Evolutionary conservation across 148 eudicot species (phyloP).

Genomic region (Nyssa sinensis): DNA sequence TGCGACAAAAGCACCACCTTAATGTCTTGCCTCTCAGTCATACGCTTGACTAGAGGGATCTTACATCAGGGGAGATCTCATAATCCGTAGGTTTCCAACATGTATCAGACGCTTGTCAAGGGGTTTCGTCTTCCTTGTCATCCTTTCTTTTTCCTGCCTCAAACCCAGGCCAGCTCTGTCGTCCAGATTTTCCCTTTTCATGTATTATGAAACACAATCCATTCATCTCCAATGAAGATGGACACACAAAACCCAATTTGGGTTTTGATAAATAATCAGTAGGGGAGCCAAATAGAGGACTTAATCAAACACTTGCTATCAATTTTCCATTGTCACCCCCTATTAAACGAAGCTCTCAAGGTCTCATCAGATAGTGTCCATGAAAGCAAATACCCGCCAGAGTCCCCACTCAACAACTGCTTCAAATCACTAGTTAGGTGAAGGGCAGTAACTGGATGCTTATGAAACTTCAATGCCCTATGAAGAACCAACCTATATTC

Average conservation of each 20-base stretch:
- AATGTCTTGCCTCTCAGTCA: neutral
- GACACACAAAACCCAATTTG: slow-evolving; percentile 11
- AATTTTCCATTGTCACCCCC: slow-evolving; percentile 36
- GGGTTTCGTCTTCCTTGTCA: slow-evolving; percentile 5
- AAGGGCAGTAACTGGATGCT: slow-evolving; percentile 84
- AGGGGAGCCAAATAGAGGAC: slow-evolving; percentile 17
- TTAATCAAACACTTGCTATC: neutral
- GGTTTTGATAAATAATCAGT: slow-evolving; percentile 10
- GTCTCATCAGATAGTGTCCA: slow-evolving; percentile 88
- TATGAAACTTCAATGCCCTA: slow-evolving; percentile 81
- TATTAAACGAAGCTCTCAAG: slow-evolving; percentile 54
- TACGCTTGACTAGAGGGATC: neutral
- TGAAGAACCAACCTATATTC: slow-evolving; percentile 76
- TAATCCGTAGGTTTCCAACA: neutral
- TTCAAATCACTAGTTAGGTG: slow-evolving; percentile 72
- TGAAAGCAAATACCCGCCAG: slow-evolving; percentile 77
- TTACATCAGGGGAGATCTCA: neutral
- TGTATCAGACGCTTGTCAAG: neutral
- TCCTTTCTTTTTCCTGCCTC: slow-evolving; percentile 10
- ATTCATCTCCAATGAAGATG: slow-evolving; percentile 15
- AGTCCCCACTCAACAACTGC: slow-evolving; percentile 87
- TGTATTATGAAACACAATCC: neutral
- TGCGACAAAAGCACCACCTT: neutral
- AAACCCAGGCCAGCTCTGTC: slow-evolving; percentile 44
- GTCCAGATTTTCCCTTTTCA: slow-evolving; percentile 17